These are phyloP conservation scores for Plasmodium reichenowi DNA, from an alignment of 169 alveolate genomes.

Conservation along the genomic window DNA sequence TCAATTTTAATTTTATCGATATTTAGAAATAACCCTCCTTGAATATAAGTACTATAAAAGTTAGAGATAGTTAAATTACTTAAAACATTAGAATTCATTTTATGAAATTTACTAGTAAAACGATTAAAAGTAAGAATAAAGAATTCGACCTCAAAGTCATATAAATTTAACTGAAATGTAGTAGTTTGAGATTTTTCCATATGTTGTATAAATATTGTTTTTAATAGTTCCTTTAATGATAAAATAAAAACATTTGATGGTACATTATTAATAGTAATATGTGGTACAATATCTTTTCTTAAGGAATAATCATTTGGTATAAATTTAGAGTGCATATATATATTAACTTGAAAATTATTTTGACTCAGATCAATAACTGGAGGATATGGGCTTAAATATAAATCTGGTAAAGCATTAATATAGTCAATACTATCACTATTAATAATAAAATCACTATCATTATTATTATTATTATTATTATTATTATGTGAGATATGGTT, in stretches of 20 bases:
- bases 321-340: conserved; percentile 16
- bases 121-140: conserved; percentile 16
- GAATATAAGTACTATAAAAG: conserved; percentile 48
- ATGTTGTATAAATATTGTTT: conserved; percentile 8
- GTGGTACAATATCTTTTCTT: conserved; percentile 13
- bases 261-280: conserved; percentile 57
- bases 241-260: conserved; percentile 26
- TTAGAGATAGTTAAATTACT: conserved; percentile 38
- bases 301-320: conserved; percentile 1
- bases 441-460: neutral
- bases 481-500: neutral
- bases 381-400: conserved; percentile 53
- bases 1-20: conserved; percentile 21
- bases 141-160: conserved; percentile 47
- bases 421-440: neutral
- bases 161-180: conserved; percentile 4
- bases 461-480: neutral
- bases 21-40: conserved; percentile 44
- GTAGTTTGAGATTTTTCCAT: conserved; percentile 15
- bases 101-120: conserved; percentile 21
- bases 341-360: conserved; percentile 66
- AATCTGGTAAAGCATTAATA: conserved; percentile 20
- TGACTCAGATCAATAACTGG: conserved; percentile 47
- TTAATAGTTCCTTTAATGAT: conserved; percentile 29
- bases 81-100: conserved; percentile 20